Conservation (phyloP, 2,329 filamentous ascomycete genomes). For the Pseudogymnoascus sp. region DNA sequence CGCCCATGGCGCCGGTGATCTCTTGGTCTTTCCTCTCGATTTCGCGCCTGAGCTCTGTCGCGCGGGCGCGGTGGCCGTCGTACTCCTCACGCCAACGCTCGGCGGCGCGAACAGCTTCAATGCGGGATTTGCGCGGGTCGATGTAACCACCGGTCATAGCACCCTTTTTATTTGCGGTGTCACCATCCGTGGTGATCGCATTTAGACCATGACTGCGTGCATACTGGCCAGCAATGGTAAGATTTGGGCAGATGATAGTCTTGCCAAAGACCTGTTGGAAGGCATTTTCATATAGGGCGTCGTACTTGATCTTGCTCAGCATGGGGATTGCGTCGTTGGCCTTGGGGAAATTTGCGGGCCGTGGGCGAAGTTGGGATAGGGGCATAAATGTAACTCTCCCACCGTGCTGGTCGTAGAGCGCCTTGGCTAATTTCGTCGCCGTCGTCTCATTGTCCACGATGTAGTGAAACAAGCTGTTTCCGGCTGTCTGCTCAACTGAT, state of each 20-base stretch:
- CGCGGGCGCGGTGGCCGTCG: conserved; percentile 58
- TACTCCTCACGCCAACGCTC: conserved; percentile 68
- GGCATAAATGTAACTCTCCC: conserved; percentile 95
- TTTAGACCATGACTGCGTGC: conserved; percentile 86
- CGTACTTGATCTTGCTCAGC: conserved; percentile 75
- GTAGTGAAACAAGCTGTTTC: conserved; percentile 89
- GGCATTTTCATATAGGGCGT: conserved; percentile 69
- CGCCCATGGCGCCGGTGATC: conserved; percentile 78
- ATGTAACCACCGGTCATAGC: conserved; percentile 93
- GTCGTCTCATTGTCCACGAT: conserved; percentile 89
- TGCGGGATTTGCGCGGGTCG: conserved; percentile 74
- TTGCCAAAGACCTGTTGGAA: conserved; percentile 95
- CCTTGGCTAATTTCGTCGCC: conserved; percentile 71
- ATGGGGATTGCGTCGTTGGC: conserved; percentile 83
- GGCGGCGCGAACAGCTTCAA: conserved; percentile 74
- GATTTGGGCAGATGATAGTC: conserved; percentile 85
- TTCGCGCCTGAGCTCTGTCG: conserved; percentile 58
- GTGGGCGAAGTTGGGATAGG: conserved; percentile 69
- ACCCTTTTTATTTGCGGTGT: conserved; percentile 90
- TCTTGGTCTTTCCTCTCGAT: conserved; percentile 79
- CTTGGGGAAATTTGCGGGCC: conserved; percentile 68
- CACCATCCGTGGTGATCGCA: conserved; percentile 89
- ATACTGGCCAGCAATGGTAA: conserved; percentile 83
- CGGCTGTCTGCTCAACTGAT: conserved; percentile 87
- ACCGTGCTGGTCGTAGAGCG: conserved; percentile 69